Base-by-base conservation (phyloP, 306 rosid genomes). In the Prunus padus region DNA sequence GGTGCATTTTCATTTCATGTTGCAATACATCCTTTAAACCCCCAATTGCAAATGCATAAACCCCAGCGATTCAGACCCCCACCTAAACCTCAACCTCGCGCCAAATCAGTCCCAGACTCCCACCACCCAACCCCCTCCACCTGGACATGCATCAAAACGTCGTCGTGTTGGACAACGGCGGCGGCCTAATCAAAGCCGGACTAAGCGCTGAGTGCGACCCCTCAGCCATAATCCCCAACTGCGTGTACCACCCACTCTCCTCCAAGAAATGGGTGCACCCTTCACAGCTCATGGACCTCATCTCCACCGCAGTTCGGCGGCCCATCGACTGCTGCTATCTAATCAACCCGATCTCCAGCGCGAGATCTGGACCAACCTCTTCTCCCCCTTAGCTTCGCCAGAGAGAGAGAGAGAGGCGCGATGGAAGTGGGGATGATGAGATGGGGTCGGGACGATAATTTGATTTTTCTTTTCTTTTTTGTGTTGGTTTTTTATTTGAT, bases 291-390 rank as follows among this genome's bases (percentile, higher is more conserved):
- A 56, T 67, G 15, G 98, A 94, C 90, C 94, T 94, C 19, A 94
- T 95, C 66, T 94, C 98, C 60, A 96, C 93, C 56, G 79, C 98
- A 5, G 91, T 91, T 37, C 97, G 98, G 50, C 96, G 97, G 15
- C 98, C 98, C 30, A 73, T 94, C 71, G 98, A 94, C 81, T 86
- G 96, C 4, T 96, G 98, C 5, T 90, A 94, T 84, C 87, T 94
- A 11, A 92, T 90, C 46, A 91, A 91, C 82, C 93, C 97, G 98
- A 94, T 15, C 97, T 94, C 30, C 93, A 94, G 62, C 93, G 98
- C 60, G 98, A 94, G 68, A 88, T 94, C 84, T 94, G 98, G 98
- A 78, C 96, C 42, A 84, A 94, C 81, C 86, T 94, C 69, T 90
- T 94, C 90, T 77, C 89, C 46, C 96, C 5, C 71, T 82, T 63